Conservation (phyloP, 2,329 filamentous ascomycete species). For the Colletotrichum eleusines region DNA sequence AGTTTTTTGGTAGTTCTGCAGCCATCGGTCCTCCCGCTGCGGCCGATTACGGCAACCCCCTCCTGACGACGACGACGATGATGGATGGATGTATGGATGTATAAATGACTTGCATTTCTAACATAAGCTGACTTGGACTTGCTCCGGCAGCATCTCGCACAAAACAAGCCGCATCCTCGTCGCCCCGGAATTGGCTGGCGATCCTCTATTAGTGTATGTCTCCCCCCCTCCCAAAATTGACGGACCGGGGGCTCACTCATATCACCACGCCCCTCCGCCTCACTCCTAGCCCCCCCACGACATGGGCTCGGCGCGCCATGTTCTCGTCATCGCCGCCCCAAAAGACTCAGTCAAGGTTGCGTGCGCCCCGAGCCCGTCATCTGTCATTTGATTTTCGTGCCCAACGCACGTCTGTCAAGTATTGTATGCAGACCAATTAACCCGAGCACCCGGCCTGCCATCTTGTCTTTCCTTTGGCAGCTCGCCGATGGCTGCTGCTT, state of each 20-base stretch:
- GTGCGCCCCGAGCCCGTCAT: constrained; percentile 2
- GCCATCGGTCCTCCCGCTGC: background rate
- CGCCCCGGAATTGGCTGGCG: background rate
- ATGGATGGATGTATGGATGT: constrained; percentile 7
- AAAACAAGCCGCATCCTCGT: background rate
- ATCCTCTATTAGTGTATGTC: background rate
- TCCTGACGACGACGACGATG: background rate
- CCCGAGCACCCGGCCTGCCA: background rate
- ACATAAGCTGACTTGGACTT: constrained; percentile 41
- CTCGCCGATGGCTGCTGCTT: background rate
- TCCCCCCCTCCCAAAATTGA: background rate
- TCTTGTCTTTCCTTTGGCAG: background rate
- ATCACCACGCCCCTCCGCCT: constrained; percentile 3
- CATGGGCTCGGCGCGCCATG: background rate
- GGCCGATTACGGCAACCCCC: constrained; percentile 4
- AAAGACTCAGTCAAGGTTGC: background rate
- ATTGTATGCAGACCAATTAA: background rate
- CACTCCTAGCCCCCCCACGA: background rate
- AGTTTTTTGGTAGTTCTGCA: background rate
- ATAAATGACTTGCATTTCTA: constrained; percentile 38
- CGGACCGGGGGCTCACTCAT: background rate
- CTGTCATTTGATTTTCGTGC: background rate
- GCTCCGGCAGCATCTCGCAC: background rate
- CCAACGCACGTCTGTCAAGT: background rate
- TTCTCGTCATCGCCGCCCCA: background rate